Base-by-base conservation (phyloP, 495 filamentous ascomycete genomes). In the Aspergillus sclerotioniger region DNA sequence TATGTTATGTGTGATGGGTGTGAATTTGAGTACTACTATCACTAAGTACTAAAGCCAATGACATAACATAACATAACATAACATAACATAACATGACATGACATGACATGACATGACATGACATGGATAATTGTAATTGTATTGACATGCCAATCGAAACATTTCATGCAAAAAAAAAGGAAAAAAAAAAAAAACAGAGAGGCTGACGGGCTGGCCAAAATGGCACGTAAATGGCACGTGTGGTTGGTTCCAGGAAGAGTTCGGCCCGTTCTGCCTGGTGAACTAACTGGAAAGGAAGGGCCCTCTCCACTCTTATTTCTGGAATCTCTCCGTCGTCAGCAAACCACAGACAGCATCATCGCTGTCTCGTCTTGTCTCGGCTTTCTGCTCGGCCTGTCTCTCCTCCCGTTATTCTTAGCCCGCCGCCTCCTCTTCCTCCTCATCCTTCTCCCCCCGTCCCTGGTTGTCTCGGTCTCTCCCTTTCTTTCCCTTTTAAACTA, bases 271-370 rank as follows among this genome's bases (percentile, higher is more conserved):
- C 44, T 21, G 19, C 44, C 44, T n/a, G n/a, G n/a, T n/a, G n/a
- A n/a, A n/a, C n/a, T n/a, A n/a, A n/a, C n/a, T n/a, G n/a, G n/a
- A n/a, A n/a, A n/a, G n/a, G n/a, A n/a, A n/a, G n/a, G n/a, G n/a
- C n/a, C n/a, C 25, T n/a, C 21, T 32, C 47, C 25, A 12, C 47
- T n/a, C n/a, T n/a, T 31, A 48, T 31, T 32, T 49, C 47, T 31
- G 47, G 35, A 39, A 12, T 39, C 47, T 25, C 19, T 28, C 47
- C 47, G 47, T 49, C 47, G 47, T 49, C 47, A 49, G 47, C 47
- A 49, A n/a, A n/a, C n/a, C n/a, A n/a, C n/a, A n/a, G 21, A 25
- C 47, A 25, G 17, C 25, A 28, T 50, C 31, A 50, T 50, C 47
- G 5, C 21, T 13, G 17, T 17, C 41, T 17, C 41, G n/a, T 19